Evolutionary conservation across 176 grass and related monocot species (phyloP).

Genomic region (Puccinellia tenuiflora): DNA sequence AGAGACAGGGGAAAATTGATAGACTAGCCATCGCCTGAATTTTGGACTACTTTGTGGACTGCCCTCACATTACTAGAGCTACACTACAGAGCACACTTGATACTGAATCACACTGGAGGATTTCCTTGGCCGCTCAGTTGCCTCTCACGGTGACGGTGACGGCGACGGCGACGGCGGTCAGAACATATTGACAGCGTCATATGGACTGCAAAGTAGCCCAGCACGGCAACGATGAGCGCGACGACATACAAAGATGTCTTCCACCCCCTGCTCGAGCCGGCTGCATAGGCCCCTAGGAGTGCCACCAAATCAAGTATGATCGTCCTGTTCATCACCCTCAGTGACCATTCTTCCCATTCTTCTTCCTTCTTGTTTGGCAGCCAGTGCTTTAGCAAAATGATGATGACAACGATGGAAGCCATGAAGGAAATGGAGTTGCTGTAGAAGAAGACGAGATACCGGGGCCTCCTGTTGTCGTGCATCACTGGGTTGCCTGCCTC

Average conservation of each 20-base stretch:
- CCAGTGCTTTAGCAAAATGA: neutral
- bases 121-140: neutral
- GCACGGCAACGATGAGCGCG: neutral
- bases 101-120: neutral
- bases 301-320: no score
- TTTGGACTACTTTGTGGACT: neutral
- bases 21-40: neutral
- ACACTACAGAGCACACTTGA: neutral
- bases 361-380: neutral
- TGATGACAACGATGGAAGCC: neutral
- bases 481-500: neutral
- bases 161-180: no score
- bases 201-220: neutral
- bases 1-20: neutral
- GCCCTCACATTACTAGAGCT: neutral
- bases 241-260: neutral
- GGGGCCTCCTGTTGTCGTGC: neutral
- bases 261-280: slow-evolving; percentile 15
- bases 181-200: neutral
- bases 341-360: neutral
- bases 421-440: slow-evolving; percentile 1
- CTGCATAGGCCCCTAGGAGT: neutral
- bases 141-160: neutral
- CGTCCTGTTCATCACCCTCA: no score
- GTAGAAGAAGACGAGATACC: slow-evolving; percentile 5